phyloP scores from a whole-genome alignment of 2,329 filamentous ascomycete genomes.

The Alternaria gaisen region DNA sequence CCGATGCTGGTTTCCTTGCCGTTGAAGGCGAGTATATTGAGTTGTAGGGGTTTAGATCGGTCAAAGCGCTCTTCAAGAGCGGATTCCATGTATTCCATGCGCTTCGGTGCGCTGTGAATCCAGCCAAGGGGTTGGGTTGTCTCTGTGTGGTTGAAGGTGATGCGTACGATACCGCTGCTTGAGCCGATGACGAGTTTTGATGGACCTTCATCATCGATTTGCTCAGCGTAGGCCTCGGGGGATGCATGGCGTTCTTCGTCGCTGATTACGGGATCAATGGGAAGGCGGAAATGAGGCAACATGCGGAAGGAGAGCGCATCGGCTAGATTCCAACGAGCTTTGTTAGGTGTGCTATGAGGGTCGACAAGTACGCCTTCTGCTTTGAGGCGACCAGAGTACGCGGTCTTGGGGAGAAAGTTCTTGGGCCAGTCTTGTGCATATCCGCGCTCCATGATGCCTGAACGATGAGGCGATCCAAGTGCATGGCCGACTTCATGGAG shows the following conservation, averaged over 20 bases:
- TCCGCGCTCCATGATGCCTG: conserved; percentile 47
- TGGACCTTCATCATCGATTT: conserved; percentile 27
- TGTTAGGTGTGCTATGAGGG: conserved; percentile 23
- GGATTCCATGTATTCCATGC: conserved; percentile 28
- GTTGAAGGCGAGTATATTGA: conserved; percentile 53
- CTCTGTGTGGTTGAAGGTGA: conserved; percentile 37
- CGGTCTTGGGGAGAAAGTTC: conserved; percentile 51
- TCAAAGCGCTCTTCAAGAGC: conserved; percentile 48
- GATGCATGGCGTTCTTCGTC: conserved; percentile 17
- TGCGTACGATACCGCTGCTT: conserved; percentile 35
- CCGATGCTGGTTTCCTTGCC: conserved; percentile 48
- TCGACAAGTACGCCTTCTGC: conserved; percentile 15
- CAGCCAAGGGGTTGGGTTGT: conserved; percentile 27
- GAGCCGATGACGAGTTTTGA: conserved; percentile 31
- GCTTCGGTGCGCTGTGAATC: conserved; percentile 17
- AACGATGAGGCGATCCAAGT: conserved; percentile 44
- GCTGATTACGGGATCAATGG: conserved; percentile 29
- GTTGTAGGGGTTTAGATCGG: conserved; percentile 35
- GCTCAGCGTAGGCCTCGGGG: conserved; percentile 11
- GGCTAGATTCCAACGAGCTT: conserved; percentile 44
- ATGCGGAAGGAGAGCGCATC: conserved; percentile 41
- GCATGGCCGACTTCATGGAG: conserved; percentile 52
- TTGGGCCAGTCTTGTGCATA: conserved; percentile 50
- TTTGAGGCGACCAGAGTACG: conserved; percentile 11
- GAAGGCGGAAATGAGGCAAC: conserved; percentile 41